phyloP scores from a whole-genome alignment of 1,284 basidiomycete genomes.

The Rugosomyces carneus region DNA sequence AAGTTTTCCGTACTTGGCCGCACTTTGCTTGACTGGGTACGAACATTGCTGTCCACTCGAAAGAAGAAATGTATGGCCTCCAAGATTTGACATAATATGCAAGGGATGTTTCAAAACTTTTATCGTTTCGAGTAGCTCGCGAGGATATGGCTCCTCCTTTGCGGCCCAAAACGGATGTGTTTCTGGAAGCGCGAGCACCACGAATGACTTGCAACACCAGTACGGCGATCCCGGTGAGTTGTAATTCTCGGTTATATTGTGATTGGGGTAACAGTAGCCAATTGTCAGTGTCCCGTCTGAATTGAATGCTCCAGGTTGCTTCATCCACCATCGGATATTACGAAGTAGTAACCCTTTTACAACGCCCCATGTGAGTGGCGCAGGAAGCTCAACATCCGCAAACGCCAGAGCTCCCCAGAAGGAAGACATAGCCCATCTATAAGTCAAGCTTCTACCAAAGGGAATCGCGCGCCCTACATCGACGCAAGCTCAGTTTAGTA shows the following conservation, averaged over 20 bases:
- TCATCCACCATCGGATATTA: slow-evolving; percentile 67
- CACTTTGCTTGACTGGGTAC: slow-evolving; percentile 72
- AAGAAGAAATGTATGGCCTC: slow-evolving; percentile 65
- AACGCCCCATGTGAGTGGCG: slow-evolving; percentile 68
- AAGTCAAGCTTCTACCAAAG: slow-evolving; percentile 72
- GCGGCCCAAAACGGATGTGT: slow-evolving; percentile 69
- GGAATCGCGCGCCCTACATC: slow-evolving; percentile 62
- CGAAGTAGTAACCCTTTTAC: slow-evolving; percentile 70
- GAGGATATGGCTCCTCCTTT: slow-evolving; percentile 57
- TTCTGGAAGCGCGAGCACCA: slow-evolving; percentile 56
- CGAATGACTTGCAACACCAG: slow-evolving; percentile 78
- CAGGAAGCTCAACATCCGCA: slow-evolving; percentile 61
- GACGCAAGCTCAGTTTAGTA: background rate
- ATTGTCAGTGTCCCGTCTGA: slow-evolving; percentile 69
- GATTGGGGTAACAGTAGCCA: slow-evolving; percentile 69
- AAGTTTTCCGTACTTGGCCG: slow-evolving; percentile 75
- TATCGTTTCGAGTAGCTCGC: slow-evolving; percentile 34
- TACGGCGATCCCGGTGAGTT: slow-evolving; percentile 79
- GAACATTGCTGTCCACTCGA: slow-evolving; percentile 76
- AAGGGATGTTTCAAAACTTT: slow-evolving; percentile 55
- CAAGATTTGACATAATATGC: slow-evolving; percentile 60
- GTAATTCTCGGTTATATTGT: slow-evolving; percentile 75
- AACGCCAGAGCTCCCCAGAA: slow-evolving; percentile 74
- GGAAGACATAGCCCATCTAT: slow-evolving; percentile 74
- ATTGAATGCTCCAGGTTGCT: slow-evolving; percentile 53